Evolutionary conservation across 306 rosid genomes (phyloP).

Genomic region (Lathyrus tuberosus): DNA sequence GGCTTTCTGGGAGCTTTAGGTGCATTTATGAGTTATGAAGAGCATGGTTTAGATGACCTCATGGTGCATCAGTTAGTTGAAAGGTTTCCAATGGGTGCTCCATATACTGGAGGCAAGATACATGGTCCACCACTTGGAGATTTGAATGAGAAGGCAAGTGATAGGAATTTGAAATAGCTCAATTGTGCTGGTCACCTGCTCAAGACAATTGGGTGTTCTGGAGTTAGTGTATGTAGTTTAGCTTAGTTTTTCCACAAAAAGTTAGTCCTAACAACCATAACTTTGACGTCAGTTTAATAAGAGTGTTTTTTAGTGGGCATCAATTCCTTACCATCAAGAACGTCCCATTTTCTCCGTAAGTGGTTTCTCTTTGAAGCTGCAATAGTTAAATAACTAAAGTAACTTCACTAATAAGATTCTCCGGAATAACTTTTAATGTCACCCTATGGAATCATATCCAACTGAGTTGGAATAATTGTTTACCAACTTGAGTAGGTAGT

Average conservation of each 20-base stretch:
- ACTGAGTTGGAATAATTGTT: no score
- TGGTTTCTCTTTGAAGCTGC: conserved; percentile 33
- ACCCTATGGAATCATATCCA: conserved; percentile 50
- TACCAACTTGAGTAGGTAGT: conserved; percentile 10
- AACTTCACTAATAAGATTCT: conserved; percentile 43
- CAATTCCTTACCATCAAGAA: conserved; percentile 20
- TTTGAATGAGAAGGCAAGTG: conserved; percentile 94
- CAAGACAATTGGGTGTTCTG: conserved; percentile 16
- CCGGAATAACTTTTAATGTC: conserved; percentile 41
- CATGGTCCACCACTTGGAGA: conserved; percentile 98
- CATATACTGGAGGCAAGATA: conserved; percentile 92
- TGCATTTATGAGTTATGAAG: conserved; percentile 98
- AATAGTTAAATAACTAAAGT: conserved; percentile 25
- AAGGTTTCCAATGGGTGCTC: conserved; percentile 97
- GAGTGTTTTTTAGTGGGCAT: conserved; percentile 22
- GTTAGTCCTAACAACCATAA: conserved; percentile 25
- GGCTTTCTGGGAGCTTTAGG: conserved; percentile 96
- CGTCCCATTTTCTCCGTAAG: conserved; percentile 23
- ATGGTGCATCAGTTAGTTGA: conserved; percentile 98
- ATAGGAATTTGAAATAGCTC: conserved; percentile 38
- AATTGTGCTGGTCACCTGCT: conserved; percentile 24
- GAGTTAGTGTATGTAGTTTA: conserved; percentile 12
- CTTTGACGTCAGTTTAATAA: conserved; percentile 35
- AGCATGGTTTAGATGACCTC: conserved; percentile 96
- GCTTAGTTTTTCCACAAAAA: conserved; percentile 2